Evolutionary conservation across 805 yeast species (phyloP), one percentile per base, ranked within the genome.

Genomic region (Saccharomycopsis synnaedendra): DNA sequence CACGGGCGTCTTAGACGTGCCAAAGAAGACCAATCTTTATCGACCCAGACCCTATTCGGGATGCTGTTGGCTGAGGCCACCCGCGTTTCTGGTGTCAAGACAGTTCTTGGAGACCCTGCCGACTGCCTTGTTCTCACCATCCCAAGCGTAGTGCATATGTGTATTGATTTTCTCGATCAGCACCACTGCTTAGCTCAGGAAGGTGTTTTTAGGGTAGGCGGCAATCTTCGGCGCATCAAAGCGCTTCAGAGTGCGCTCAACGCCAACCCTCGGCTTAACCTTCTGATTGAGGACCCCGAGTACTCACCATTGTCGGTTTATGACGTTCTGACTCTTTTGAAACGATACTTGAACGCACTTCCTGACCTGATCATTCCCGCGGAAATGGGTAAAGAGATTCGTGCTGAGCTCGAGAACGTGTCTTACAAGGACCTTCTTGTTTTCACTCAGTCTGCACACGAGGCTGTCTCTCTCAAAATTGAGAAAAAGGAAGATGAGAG

Each of bases 141-240:
- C 30, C 55, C 55, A 10, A 40, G 51, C 5, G 42, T 52, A 4
- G 37, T 52, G 5, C 46, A 39, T 29, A 37, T 35, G n/a, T 41
- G 45, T 5, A 46, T 49, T 39, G 52, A 46, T 44, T 52, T 32
- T 32, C 34, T 52, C 5, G 33, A 41, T 28, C 30, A 41, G 7
- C 37, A 52, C 30, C 34, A 52, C 8, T 52, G 83, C 3, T 69
- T 86, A 36, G 75, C 76, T 35, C 81, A 83, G 1, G 94, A 90
- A 61, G 98, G 98, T 4, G 85, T 93, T 3, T 93, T 93, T 61
- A 71, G 98, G 51, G 83, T 93, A 2, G 89, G 93, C 0, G 98
- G 98, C 3, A 82, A 95, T n/a, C 79, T 85, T 32, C 84, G 86
- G 58, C 73, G 97, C 47, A 80, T 93, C 33, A 84, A 85, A 56